Percentiles rank a stretch among this genome's conserved stretches.
Conservation (phyloP, 805 yeast genomes). For the Candida ulmi region DNA sequence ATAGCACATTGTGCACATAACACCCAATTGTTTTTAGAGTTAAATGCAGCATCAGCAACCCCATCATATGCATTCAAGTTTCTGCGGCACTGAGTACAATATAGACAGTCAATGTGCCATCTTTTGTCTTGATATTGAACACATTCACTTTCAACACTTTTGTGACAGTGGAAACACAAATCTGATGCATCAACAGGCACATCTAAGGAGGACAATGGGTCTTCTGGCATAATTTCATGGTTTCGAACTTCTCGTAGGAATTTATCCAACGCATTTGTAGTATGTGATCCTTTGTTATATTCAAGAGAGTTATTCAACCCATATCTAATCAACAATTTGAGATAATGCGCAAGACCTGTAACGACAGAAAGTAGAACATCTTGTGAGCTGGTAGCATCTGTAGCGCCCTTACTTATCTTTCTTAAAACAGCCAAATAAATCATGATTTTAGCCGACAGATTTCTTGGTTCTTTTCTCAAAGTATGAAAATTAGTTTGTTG, state of each 20-base stretch:
- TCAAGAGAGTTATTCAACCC: constrained; percentile 77
- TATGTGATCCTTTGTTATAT: constrained; percentile 49
- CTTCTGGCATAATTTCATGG: constrained; percentile 36
- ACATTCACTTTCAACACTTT: constrained; percentile 84
- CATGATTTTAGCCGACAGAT: constrained; percentile 84
- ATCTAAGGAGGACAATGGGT: constrained; percentile 30
- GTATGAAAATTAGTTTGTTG: constrained; percentile 11
- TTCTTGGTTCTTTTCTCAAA: constrained; percentile 51
- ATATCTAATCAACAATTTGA: constrained; percentile 76
- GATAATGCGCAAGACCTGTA: constrained; percentile 87
- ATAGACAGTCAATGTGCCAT: constrained; percentile 80
- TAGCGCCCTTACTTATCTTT: constrained; percentile 39
- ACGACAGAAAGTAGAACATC: constrained; percentile 68
- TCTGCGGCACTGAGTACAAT: constrained; percentile 55
- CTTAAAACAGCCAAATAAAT: constrained; percentile 79
- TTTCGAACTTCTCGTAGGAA: constrained; percentile 51
- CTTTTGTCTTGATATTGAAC: constrained; percentile 52
- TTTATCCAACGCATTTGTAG: constrained; percentile 55
- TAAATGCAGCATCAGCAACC: constrained; percentile 40
- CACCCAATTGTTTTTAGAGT: constrained; percentile 28
- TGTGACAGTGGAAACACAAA: constrained; percentile 62
- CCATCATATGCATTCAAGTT: constrained; percentile 32
- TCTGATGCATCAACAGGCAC: constrained; percentile 66
- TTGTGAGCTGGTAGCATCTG: constrained; percentile 41
- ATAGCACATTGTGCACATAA: constrained; percentile 62